Conservation (phyloP, 2,329 filamentous ascomycete species). For the Beauveria sp. region DNA sequence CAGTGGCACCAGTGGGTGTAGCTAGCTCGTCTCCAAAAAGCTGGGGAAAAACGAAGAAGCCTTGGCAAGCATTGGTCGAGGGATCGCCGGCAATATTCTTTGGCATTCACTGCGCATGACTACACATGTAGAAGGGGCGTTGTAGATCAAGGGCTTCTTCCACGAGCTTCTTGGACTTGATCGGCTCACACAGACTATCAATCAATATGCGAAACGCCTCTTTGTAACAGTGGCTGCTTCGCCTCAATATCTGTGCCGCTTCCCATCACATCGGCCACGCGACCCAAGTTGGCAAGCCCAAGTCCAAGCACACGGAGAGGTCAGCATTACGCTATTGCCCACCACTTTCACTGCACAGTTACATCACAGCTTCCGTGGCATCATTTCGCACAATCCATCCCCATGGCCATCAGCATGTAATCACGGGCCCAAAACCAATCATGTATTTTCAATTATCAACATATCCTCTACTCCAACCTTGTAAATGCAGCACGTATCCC, state of each 20-base stretch:
- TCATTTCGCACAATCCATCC: too few relatives aligned
- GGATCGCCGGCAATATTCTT: too few relatives aligned
- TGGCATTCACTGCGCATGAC: neutral
- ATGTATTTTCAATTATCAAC: constrained; percentile 4
- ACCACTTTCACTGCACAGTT: constrained; percentile 1
- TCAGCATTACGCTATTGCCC: neutral
- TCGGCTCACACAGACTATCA: neutral
- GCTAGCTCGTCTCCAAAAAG: too few relatives aligned
- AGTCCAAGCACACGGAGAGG: neutral
- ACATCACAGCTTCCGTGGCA: neutral
- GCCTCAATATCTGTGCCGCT: neutral
- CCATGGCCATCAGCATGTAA: neutral
- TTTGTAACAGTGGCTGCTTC: neutral
- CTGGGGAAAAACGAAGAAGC: too few relatives aligned
- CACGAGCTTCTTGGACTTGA: neutral
- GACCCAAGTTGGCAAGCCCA: neutral
- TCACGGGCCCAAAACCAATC: neutral
- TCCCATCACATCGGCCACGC: neutral
- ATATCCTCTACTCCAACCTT: constrained; percentile 7
- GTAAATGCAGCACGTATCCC: constrained; percentile 8
- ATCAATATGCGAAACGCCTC: neutral
- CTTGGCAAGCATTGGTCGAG: too few relatives aligned
- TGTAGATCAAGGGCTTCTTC: neutral
- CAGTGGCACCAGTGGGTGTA: too few relatives aligned
- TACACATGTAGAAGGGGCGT: neutral